Conservation (phyloP, 352 stramenopile species). For the Pythium brachiatum region DNA sequence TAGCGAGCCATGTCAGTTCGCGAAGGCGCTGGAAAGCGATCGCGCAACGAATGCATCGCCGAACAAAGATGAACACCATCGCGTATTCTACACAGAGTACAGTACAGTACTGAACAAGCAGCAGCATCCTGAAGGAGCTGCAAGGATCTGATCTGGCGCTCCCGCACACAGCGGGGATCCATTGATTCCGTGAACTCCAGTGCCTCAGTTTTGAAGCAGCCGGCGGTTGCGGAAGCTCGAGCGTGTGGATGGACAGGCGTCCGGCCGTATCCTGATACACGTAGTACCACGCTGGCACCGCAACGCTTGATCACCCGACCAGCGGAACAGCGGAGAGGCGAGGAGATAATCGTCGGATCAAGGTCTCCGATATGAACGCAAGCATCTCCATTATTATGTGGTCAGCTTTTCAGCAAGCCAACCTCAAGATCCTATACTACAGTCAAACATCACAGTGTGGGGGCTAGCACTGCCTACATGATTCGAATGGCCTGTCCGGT, state of each 20-base stretch:
- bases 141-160: too few species aligned
- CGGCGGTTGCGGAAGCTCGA: neutral
- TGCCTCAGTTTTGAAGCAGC: neutral
- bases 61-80: constrained; percentile 1
- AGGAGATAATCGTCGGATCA: neutral
- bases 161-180: too few species aligned
- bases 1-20: too few species aligned
- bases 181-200: neutral
- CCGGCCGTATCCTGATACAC: neutral
- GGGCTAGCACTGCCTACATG: too few species aligned
- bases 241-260: neutral
- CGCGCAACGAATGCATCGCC: neutral
- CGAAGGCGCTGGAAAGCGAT: neutral
- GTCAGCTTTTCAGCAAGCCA: neutral
- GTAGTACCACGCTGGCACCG: neutral
- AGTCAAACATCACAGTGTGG: neutral
- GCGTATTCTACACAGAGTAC: too few species aligned
- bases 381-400: neutral
- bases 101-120: too few species aligned
- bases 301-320: constrained; percentile 1
- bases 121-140: neutral
- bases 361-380: constrained; percentile 1
- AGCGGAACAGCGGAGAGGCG: neutral
- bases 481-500: too few species aligned
- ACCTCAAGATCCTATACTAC: neutral